Evolutionary conservation across 208 protist species (phyloP).

Genomic region (Trichomonas vaginalis): DNA sequence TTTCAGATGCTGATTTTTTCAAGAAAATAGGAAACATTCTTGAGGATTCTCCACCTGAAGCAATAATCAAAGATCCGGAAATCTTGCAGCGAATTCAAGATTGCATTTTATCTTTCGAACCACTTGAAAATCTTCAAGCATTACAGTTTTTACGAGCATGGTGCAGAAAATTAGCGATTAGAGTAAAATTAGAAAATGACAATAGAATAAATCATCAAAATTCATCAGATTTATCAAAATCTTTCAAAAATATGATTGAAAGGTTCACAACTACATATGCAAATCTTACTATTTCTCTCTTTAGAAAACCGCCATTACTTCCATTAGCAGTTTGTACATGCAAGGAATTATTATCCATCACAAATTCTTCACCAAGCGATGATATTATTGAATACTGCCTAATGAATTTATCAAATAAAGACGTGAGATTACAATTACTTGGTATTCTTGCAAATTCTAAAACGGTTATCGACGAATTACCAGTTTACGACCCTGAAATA

Average conservation of each 20-base stretch:
- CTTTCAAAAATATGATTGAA: not conserved
- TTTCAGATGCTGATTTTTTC: not conserved
- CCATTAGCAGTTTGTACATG: not conserved
- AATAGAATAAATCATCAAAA: not conserved
- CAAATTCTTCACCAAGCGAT: not conserved
- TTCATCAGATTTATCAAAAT: not conserved
- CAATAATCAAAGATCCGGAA: not conserved
- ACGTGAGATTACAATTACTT: not conserved
- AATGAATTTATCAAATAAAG: not conserved
- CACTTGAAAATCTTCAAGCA: not conserved
- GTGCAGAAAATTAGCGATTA: not conserved
- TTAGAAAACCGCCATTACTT: not conserved
- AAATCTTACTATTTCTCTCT: not conserved
- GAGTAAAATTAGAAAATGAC: not conserved
- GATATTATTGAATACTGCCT: not conserved
- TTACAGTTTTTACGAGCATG: not conserved
- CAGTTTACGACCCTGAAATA: not conserved
- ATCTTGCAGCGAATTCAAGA: not conserved
- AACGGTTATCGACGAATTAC: not conserved
- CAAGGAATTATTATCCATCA: not conserved
- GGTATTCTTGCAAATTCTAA: not conserved
- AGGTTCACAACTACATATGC: not conserved
- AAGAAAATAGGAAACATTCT: not conserved
- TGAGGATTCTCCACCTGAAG: not conserved
- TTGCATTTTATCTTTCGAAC: not conserved